These are phyloP conservation scores for Pseudomassariella vexata DNA, from an alignment of 2,329 filamentous ascomycete species.

Conservation along the genomic window DNA sequence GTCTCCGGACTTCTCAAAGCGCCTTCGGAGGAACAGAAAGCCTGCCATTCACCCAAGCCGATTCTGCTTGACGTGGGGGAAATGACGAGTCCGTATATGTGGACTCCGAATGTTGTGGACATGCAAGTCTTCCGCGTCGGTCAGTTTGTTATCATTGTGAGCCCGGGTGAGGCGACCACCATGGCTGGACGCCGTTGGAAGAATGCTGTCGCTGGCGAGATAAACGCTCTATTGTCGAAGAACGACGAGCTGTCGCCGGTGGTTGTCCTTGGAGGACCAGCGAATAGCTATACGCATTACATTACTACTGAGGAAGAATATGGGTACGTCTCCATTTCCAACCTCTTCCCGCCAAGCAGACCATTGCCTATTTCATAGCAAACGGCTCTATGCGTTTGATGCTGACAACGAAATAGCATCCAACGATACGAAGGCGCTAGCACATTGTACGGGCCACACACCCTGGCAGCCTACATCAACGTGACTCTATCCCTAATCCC, in stretches of 20 bases:
- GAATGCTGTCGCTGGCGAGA: constrained; percentile 55
- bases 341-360: no score
- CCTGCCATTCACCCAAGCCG: constrained; percentile 76
- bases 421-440: constrained; percentile 90
- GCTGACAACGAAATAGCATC: no score
- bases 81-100: constrained; percentile 70
- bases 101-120: constrained; percentile 89
- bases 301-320: constrained; percentile 78
- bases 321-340: constrained; percentile 35
- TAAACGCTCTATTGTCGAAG: constrained; percentile 36
- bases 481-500: constrained; percentile 65
- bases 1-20: constrained; percentile 68
- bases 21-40: constrained; percentile 63
- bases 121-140: constrained; percentile 81
- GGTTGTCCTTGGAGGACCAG: constrained; percentile 83
- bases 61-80: constrained; percentile 86
- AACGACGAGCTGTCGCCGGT: constrained; percentile 49
- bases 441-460: constrained; percentile 79
- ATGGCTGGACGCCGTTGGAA: constrained; percentile 91
- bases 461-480: constrained; percentile 81
- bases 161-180: constrained; percentile 82
- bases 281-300: constrained; percentile 86
- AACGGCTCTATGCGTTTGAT: no score
- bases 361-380: no score
- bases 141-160: constrained; percentile 76